These are phyloP conservation scores for Thelephora aurantiotincta DNA, from an alignment of 768 basidiomycete species.

Conservation along the genomic window DNA sequence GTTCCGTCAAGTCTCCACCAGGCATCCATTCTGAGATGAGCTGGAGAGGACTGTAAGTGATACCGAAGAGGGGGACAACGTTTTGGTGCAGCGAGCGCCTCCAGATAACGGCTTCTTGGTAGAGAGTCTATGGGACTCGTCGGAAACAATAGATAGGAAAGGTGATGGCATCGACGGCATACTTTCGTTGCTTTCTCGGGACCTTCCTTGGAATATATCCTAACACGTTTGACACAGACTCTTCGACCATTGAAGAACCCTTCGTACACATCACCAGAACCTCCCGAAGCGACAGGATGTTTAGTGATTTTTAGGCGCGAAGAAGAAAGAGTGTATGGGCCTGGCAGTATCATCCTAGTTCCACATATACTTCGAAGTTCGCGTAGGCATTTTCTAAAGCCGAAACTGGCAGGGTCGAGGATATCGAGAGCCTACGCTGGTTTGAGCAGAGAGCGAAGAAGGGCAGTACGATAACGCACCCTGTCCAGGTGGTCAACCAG, in stretches of 20 bases:
- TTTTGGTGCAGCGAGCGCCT: conserved; percentile 8
- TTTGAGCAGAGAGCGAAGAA: too few relatives aligned
- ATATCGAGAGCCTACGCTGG: too few relatives aligned
- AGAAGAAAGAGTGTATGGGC: too few relatives aligned
- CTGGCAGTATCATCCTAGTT: too few relatives aligned
- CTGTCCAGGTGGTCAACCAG: too few relatives aligned
- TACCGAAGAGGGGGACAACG: conserved; percentile 7
- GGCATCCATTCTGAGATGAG: conserved; percentile 1
- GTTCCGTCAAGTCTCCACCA: background rate
- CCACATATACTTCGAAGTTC: too few relatives aligned
- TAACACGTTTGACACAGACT: background rate
- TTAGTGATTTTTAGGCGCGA: too few relatives aligned
- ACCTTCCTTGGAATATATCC: background rate
- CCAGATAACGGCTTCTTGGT: conserved; percentile 8
- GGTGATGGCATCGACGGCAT: too few relatives aligned
- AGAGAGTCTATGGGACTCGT: conserved; percentile 1
- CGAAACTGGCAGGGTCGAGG: too few relatives aligned
- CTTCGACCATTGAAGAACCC: background rate
- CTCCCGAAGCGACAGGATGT: background rate
- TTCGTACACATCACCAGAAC: background rate
- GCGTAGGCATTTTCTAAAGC: too few relatives aligned
- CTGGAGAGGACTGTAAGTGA: conserved; percentile 4
- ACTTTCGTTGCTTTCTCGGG: background rate
- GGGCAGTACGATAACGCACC: too few relatives aligned
- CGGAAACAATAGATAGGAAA: background rate